These are phyloP conservation scores for Chlorella vulgaris DNA, from an alignment of 139 green algal genomes.

Conservation along the genomic window DNA sequence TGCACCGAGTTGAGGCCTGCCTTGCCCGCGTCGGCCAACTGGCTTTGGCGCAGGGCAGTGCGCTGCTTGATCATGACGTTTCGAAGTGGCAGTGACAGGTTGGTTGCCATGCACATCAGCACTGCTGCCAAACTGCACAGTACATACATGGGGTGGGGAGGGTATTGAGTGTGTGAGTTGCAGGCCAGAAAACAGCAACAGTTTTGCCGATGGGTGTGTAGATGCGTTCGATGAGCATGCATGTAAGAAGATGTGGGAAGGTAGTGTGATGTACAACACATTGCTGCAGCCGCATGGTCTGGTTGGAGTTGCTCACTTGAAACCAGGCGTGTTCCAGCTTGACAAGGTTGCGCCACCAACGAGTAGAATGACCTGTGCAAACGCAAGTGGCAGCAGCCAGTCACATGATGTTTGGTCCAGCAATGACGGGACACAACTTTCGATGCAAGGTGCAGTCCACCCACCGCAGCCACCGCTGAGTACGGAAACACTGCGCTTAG, in stretches of 20 bases:
- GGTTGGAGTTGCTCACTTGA: neutral
- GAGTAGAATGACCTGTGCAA: neutral
- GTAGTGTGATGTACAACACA: neutral
- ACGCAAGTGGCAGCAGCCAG: too few relatives aligned
- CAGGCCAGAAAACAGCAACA: neutral
- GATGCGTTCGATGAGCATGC: neutral
- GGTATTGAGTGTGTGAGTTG: neutral
- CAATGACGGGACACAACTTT: neutral
- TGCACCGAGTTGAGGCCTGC: neutral
- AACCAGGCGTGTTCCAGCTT: neutral
- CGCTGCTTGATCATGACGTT: constrained; percentile 1
- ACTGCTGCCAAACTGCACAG: neutral
- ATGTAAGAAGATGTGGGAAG: neutral
- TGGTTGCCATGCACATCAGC: constrained; percentile 3
- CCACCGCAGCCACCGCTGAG: neutral
- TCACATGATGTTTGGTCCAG: neutral
- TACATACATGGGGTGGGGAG: neutral
- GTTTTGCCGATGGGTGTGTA: neutral
- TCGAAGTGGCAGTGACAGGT: neutral
- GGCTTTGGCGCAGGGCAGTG: neutral
- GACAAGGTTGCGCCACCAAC: neutral
- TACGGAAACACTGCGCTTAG: neutral
- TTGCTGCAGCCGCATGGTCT: neutral
- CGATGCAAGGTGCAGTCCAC: neutral
- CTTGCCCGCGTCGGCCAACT: neutral